Evolutionary conservation across 495 filamentous ascomycete genomes (phyloP).

Genomic region (Xylaria grammica): DNA sequence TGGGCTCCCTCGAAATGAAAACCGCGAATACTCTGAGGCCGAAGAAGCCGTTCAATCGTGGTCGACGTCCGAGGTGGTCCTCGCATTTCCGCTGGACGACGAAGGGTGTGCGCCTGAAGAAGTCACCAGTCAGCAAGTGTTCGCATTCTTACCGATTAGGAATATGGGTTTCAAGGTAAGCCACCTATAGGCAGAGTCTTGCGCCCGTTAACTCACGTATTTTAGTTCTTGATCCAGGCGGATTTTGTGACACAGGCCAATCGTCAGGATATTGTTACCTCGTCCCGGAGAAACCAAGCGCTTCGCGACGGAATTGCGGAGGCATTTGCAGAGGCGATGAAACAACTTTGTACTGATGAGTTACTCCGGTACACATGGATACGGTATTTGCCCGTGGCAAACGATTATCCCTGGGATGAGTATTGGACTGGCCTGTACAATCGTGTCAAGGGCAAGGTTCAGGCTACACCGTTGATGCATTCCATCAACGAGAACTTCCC

Average conservation of each 20-base stretch:
- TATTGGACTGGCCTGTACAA: neutral
- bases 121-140: conserved; percentile 36
- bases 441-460: neutral
- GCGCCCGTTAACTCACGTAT: neutral
- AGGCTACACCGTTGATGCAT: neutral
- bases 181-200: neutral
- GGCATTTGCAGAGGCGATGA: conserved; percentile 35
- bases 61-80: conserved; percentile 36
- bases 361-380: conserved; percentile 37
- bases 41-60: conserved; percentile 31
- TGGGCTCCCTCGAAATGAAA: conserved; percentile 39
- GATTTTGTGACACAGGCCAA: conserved; percentile 54
- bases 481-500: neutral
- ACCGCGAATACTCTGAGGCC: conserved; percentile 32
- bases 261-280: conserved; percentile 45
- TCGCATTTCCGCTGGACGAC: conserved; percentile 47
- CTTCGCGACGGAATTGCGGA: conserved; percentile 35
- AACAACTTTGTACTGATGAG: conserved; percentile 31
- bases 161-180: conserved; percentile 38
- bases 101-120: conserved; percentile 27
- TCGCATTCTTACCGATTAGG: conserved; percentile 48
- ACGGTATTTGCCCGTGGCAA: conserved; percentile 32
- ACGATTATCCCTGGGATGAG: conserved; percentile 24
- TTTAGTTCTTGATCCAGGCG: conserved; percentile 50
- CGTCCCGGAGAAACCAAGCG: conserved; percentile 30